Evolutionary conservation across 805 yeast genomes (phyloP).

Genomic region (Ogataea saltuana): DNA sequence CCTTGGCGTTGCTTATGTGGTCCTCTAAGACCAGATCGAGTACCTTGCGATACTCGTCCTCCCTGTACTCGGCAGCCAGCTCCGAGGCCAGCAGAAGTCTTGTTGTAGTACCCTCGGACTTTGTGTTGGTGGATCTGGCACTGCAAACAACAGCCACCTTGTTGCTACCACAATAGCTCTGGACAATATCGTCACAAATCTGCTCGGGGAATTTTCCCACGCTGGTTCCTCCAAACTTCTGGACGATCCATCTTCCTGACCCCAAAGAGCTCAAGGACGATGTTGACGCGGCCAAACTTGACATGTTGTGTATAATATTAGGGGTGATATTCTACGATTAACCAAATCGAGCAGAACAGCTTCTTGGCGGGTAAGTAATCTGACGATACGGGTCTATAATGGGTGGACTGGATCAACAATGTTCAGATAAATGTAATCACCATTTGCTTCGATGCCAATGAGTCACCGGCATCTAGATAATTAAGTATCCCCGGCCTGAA

Average conservation of each 20-base stretch:
- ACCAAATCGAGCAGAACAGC: neutral
- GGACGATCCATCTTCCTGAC: constrained; percentile 66
- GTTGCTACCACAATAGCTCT: constrained; percentile 55
- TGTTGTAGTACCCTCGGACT: constrained; percentile 94
- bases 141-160: constrained; percentile 94
- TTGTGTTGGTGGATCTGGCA: constrained; percentile 88
- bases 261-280: constrained; percentile 23
- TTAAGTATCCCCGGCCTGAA: neutral
- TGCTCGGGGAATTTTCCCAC: constrained; percentile 91
- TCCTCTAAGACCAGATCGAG: constrained; percentile 73
- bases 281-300: constrained; percentile 27
- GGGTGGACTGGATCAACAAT: too few species aligned
- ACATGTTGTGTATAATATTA: constrained; percentile 12
- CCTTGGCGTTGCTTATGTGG: constrained; percentile 72
- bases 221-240: constrained; percentile 96
- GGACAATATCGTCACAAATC: constrained; percentile 83
- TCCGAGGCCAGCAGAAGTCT: constrained; percentile 85
- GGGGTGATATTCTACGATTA: neutral
- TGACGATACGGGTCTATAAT: too few species aligned
- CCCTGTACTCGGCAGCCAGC: constrained; percentile 59
- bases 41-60: constrained; percentile 49
- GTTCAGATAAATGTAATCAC: too few species aligned
- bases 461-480: neutral
- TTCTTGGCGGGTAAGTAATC: too few species aligned
- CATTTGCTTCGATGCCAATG: constrained; percentile 1